Evolutionary conservation across 2,329 filamentous ascomycete genomes (phyloP), one percentile per base, ranked within the genome.

Genomic region (Elsinoe perseae): DNA sequence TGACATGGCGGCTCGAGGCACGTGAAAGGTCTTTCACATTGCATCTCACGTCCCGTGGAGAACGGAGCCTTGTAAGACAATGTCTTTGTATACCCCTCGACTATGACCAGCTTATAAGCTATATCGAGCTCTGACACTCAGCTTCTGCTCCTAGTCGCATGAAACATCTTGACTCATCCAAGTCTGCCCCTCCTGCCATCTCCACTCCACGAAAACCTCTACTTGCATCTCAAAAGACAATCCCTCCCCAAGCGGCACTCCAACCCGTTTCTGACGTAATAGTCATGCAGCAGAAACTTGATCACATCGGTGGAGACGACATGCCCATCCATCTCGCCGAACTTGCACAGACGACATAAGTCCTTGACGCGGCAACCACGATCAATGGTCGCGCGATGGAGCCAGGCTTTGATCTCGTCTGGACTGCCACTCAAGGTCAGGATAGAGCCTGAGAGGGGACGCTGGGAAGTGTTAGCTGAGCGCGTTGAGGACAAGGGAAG

Each of bases 321-420:
- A 7, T 32, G 25, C 25, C 25, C 44, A 9, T 50, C 23, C 12
- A 18, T 10, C 14, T 50, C 44, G 27, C 44, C 44, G 14, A 50
- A 50, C 44, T 50, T 50, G 44, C 44, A 50, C 20, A 50, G n/a
- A 32, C 44, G 44, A 16, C 44, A 50, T 9, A 30, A 12, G 44
- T 27, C 44, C 44, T 50, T 50, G 23, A 50, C 25, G 44, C 44
- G 44, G 20, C 44, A 50, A 7, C 28, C 16, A 18, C 44, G 44
- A 21, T 30, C 44, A 27, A 50, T 30, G 25, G 44, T 50, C 25
- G 44, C 44, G 44, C 44, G 44, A 27, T 50, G 44, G 14, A 50
- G 27, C 44, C 44, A 50, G 44, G 25, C 44, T 32, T 50, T 50
- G n/a, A 50, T 32, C 9, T 50, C 44, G 9, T 50, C 44, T 2